Conservation (phyloP, 83 land plant species). For the Diphasiastrum complanatum region DNA sequence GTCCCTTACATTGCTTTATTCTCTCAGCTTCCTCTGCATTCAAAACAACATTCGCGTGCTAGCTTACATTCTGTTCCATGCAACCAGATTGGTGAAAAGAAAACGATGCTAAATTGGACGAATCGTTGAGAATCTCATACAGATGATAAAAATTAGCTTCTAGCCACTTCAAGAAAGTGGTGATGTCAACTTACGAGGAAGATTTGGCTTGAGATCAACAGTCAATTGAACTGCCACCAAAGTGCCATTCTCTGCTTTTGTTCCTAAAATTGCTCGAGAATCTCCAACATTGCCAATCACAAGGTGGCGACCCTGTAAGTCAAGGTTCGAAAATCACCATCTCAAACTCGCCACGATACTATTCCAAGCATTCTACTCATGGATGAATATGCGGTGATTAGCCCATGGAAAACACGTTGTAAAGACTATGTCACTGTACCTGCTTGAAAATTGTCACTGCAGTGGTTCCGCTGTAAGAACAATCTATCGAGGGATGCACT, state of each 20-base stretch:
- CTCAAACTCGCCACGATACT: background rate
- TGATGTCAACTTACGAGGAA: conserved; percentile 14
- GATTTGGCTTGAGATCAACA: conserved; percentile 13
- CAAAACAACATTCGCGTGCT: no score
- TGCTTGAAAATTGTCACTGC: conserved; percentile 25
- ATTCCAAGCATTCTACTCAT: background rate
- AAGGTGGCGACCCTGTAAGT: conserved; percentile 3
- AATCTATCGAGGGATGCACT: conserved; percentile 25
- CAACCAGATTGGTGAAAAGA: no score
- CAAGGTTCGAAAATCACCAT: background rate
- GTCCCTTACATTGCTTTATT: conserved; percentile 22
- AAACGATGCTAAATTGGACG: no score
- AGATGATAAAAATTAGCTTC: no score
- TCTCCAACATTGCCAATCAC: conserved; percentile 15
- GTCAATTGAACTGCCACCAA: conserved; percentile 4
- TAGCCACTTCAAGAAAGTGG: no score
- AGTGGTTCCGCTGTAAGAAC: conserved; percentile 28
- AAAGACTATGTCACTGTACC: conserved; percentile 1
- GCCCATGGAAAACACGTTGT: background rate
- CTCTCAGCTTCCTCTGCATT: conserved; percentile 28
- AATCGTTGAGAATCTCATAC: no score
- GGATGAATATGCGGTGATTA: background rate
- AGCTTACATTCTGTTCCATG: no score
- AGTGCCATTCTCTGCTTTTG: background rate
- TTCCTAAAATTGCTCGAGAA: conserved; percentile 11